phyloP scores from a whole-genome alignment of 2,329 filamentous ascomycete genomes.

The Penicillium psychrosexuale region DNA sequence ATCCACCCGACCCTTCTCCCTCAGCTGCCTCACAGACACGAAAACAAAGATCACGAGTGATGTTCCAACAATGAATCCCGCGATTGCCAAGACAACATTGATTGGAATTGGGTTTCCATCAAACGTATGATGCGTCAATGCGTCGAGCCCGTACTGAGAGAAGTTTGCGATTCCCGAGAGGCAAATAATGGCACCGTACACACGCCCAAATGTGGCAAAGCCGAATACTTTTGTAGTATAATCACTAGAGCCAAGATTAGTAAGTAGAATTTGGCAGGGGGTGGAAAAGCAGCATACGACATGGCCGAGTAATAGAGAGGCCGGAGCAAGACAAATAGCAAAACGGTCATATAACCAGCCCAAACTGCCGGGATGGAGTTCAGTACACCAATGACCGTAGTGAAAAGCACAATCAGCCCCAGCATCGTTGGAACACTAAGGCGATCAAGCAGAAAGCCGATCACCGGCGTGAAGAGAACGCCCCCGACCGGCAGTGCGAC shows the following conservation, averaged over 20 bases:
- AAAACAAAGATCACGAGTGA: conserved; percentile 65
- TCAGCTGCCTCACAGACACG: conserved; percentile 19
- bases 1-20: conserved; percentile 8
- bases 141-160: conserved; percentile 74
- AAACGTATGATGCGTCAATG: conserved; percentile 70
- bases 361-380: conserved; percentile 65
- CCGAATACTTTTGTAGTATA: conserved; percentile 91
- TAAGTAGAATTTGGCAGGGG: neutral
- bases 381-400: conserved; percentile 71
- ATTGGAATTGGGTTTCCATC: conserved; percentile 71
- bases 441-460: conserved; percentile 75
- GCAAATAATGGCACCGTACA: conserved; percentile 88
- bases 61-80: conserved; percentile 64
- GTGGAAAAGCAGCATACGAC: conserved; percentile 49
- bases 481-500: conserved; percentile 76
- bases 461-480: conserved; percentile 77
- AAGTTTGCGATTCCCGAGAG: conserved; percentile 81
- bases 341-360: conserved; percentile 70
- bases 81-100: conserved; percentile 63
- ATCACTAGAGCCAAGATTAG: conserved; percentile 51
- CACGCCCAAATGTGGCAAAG: conserved; percentile 84
- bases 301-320: conserved; percentile 91
- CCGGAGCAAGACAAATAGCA: conserved; percentile 80
- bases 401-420: conserved; percentile 64
- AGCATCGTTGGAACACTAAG: conserved; percentile 71